Base-by-base conservation (phyloP, 2,329 filamentous ascomycete genomes). In the Sphaerostilbella broomeana region DNA sequence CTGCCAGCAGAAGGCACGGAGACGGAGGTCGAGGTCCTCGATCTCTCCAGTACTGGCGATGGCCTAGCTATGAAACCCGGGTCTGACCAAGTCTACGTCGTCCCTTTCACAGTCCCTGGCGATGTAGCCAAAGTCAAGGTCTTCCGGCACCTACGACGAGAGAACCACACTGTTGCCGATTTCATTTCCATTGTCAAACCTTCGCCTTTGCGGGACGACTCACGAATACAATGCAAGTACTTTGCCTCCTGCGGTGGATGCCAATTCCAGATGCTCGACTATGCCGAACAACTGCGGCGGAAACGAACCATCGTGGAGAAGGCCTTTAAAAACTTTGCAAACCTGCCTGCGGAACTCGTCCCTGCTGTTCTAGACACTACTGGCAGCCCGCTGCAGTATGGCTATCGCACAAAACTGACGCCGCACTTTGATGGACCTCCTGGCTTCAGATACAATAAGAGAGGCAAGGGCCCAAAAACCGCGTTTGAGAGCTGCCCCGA, bases 221-320 rank as follows among this genome's bases (percentile, higher is more conserved):
- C 73, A 25, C 77, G 85, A 16, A 73, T 94, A 51, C 73, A 73
- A 41, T 98, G 92, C 68, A 74, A 77, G 52, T 97, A 98, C 69
- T 98, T 98, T 57, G 69, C 78, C 27, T 75, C 72, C 39, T 98
- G 92, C 63, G 86, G 84, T 8, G 92, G 92, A 21, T 98, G 92
- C 59, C 92, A 98, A 64, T 89, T 97, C 61, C 92, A 98, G 67
- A 95, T 97, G 86, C 76, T 98, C 47, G 79, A 86, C 39, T 97
- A 97, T 61, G 64, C 74, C 20, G 84, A 88, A 52, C 92, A 98
- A 61, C 76, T 98, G 19, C 71, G 70, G 30, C 82, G 90, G 63
- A 98, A 98, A 69, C 80, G 76, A 57, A 73, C 75, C 43, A 84
- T 97, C 45, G 81, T 98, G 31, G 86, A 94, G 55, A 94, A 92